Conservation (phyloP, 768 basidiomycete genomes). For the Cyclocybe aegerita region DNA sequence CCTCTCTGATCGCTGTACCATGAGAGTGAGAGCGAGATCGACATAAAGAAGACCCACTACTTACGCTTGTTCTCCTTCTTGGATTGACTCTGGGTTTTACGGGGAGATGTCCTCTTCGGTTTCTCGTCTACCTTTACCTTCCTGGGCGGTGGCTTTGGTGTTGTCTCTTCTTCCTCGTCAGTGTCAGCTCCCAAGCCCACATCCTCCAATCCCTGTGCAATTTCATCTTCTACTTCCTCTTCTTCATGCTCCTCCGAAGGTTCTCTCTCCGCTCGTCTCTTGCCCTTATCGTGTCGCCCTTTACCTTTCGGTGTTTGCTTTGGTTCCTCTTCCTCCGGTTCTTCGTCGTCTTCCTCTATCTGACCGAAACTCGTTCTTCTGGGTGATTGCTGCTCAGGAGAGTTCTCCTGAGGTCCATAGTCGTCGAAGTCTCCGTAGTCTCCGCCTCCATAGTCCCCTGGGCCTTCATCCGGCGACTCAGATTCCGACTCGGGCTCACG, state of each 20-base stretch:
- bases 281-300: slow-evolving; percentile 33
- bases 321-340: slow-evolving; percentile 32
- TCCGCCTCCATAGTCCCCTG: slow-evolving; percentile 26
- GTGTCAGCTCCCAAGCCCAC: slow-evolving; percentile 30
- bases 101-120: slow-evolving; percentile 17
- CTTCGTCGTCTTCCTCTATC: slow-evolving; percentile 45
- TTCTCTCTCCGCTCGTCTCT: slow-evolving; percentile 29
- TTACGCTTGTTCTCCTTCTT: slow-evolving; percentile 45
- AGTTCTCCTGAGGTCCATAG: slow-evolving; percentile 25
- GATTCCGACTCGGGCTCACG: slow-evolving; percentile 30
- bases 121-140: slow-evolving; percentile 28
- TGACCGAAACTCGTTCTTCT: slow-evolving; percentile 47
- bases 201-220: slow-evolving; percentile 39
- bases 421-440: slow-evolving; percentile 25
- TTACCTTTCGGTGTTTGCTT: slow-evolving; percentile 24
- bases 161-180: slow-evolving; percentile 27
- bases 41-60: slow-evolving; percentile 4
- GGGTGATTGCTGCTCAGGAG: slow-evolving; percentile 22
- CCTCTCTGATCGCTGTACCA: slow-evolving; percentile 37
- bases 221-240: slow-evolving; percentile 41
- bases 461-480: slow-evolving; percentile 28
- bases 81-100: slow-evolving; percentile 21
- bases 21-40: neutral
- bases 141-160: slow-evolving; percentile 34
- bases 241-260: slow-evolving; percentile 22